phyloP scores from a whole-genome alignment of 305 asterid genomes.

The Fraxinus baroniana region DNA sequence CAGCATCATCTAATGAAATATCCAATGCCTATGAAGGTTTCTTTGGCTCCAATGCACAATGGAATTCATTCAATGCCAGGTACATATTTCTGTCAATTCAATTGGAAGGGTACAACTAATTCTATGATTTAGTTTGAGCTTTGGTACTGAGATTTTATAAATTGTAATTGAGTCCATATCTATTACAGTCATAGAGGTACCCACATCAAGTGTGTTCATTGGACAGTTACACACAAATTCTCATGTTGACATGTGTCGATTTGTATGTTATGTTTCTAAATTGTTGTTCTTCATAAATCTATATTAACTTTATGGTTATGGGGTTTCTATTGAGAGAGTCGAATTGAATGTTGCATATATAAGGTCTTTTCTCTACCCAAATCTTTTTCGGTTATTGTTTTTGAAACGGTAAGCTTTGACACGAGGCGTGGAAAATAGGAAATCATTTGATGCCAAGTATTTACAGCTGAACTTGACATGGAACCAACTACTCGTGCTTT shows the following conservation, averaged over 20 bases:
- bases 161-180: background rate
- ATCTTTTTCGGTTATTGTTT: background rate
- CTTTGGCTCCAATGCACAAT: constrained; percentile 45
- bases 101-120: background rate
- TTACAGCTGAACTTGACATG: background rate
- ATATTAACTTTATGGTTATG: background rate
- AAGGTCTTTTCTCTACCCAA: background rate
- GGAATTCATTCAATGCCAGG: constrained; percentile 64
- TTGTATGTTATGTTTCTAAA: background rate
- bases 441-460: background rate
- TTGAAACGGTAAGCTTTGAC: background rate
- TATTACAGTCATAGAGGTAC: background rate
- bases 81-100: constrained; percentile 21
- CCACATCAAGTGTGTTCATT: background rate
- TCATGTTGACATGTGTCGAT: background rate
- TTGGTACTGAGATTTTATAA: background rate
- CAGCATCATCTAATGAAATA: constrained; percentile 79
- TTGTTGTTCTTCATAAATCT: background rate
- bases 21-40: constrained; percentile 66
- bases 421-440: background rate
- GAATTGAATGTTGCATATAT: background rate
- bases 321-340: background rate
- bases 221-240: background rate
- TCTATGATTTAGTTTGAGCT: background rate
- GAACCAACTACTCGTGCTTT: background rate